Conservation (phyloP, 768 basidiomycete genomes). For the Podaxis rugospora region DNA sequence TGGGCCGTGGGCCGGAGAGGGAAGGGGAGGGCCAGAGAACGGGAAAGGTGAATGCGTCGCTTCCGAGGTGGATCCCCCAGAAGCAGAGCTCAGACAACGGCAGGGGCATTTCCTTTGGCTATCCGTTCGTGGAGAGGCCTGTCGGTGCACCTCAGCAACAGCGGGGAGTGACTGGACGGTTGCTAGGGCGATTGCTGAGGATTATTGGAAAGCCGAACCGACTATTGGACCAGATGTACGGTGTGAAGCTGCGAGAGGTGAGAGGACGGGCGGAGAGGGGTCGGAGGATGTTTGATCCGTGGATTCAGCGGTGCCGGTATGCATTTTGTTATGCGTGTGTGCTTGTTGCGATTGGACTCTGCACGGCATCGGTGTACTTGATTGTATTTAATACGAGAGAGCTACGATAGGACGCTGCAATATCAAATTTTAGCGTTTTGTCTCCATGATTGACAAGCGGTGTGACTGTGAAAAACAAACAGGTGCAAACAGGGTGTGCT, state of each 20-base stretch:
- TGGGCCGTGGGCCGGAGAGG: constrained; percentile 2
- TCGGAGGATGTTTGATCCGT: constrained; percentile 50
- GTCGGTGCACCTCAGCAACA: constrained; percentile 9
- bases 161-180: not conserved
- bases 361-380: constrained; percentile 34
- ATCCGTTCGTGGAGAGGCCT: constrained; percentile 58
- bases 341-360: constrained; percentile 35
- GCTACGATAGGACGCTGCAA: constrained; percentile 16
- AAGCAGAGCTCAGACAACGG: constrained; percentile 39
- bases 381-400: constrained; percentile 38
- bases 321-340: constrained; percentile 52
- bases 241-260: constrained; percentile 37
- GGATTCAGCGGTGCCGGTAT: constrained; percentile 54
- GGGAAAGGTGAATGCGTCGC: constrained; percentile 22
- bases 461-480: constrained; percentile 3
- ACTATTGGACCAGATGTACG: constrained; percentile 39
- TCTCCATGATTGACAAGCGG: not conserved
- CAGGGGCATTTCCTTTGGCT: constrained; percentile 47
- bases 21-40: not conserved
- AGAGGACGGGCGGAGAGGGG: constrained; percentile 40
- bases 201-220: constrained; percentile 42
- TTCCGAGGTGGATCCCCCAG: constrained; percentile 41
- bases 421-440: not conserved
- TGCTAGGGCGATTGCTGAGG: constrained; percentile 17
- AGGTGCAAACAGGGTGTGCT: not conserved